Evolutionary conservation across 495 filamentous ascomycete species (phyloP), one percentile per base, ranked within the genome.

Genomic region (Lasiosphaeria ovina): DNA sequence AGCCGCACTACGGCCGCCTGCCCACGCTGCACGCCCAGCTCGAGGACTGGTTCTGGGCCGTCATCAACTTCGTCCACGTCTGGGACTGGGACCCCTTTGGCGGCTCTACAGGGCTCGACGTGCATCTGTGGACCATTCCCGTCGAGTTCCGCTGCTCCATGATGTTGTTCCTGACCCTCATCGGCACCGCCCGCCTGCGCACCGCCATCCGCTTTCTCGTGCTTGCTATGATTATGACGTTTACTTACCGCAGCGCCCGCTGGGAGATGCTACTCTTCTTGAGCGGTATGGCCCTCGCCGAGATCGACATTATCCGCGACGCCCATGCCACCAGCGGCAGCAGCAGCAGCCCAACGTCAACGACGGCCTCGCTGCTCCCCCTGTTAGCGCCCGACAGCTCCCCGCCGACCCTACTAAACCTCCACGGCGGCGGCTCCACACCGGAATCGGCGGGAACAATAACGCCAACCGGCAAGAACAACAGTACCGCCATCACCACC

Each of bases 111-210:
- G 72, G 62, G 40, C 87, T 89, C 64, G 87, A 89, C 54, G 81
- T 85, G 5, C 86, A 88, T 60, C 74, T 89, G 0, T 90, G 87
- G 87, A 90, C 87, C 32, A 87, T 90, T n/a, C 87, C 87, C 0
- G 80, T 89, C 33, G 87, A 90, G 66, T 87, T 88, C 61, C 76
- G 84, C 54, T 80, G 80, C 60, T 87, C 84, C 8, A 81, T 90
- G 61, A 74, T 87, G 51, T 76, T 90, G 4, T 90, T 90, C 69
- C 65, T 87, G 50, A 77, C 78, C 2, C 76, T 84, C 34, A 61
- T 88, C 3, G 87, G 79, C 8, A 72, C 70, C 3, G 69, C 64
- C 14, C 60, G 70, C 49, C 42, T 77, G 36, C 68, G 63, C 35
- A 69, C 64, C 0, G 50, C 62, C 35, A 24, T 66, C 12, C 56